phyloP scores from a whole-genome alignment of 306 rosid genomes.

The Clitoria ternatea region DNA sequence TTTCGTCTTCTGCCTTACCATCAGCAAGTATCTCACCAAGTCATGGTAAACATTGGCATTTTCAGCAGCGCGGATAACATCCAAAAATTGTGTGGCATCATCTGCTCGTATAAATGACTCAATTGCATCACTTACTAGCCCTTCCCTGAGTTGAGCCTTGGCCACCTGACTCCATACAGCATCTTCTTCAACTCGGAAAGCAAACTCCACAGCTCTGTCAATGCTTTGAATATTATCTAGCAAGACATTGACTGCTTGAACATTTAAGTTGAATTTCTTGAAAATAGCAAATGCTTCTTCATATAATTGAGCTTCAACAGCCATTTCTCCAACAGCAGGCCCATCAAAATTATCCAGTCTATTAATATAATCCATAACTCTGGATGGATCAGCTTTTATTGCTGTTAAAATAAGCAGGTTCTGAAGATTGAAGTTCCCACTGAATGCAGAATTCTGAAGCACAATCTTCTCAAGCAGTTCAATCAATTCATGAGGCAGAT shows the following conservation, averaged over 20 bases:
- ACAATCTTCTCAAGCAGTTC: slow-evolving; percentile 99
- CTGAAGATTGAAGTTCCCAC: slow-evolving; percentile 98
- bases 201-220: slow-evolving; percentile 97
- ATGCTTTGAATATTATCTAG: slow-evolving; percentile 82
- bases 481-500: slow-evolving; percentile 94
- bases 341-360: slow-evolving; percentile 98
- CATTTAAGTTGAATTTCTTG: slow-evolving; percentile 98
- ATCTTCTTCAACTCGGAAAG: slow-evolving; percentile 98
- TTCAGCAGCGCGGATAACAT: slow-evolving; percentile 87
- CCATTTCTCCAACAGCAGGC: slow-evolving; percentile 97
- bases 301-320: slow-evolving; percentile 86
- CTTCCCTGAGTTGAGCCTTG: slow-evolving; percentile 96
- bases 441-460: slow-evolving; percentile 98
- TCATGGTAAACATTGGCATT: slow-evolving; percentile 80
- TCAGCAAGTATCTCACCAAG: slow-evolving; percentile 89
- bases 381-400: slow-evolving; percentile 94
- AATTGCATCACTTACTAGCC: slow-evolving; percentile 95
- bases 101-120: slow-evolving; percentile 98
- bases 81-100: slow-evolving; percentile 90
- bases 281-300: slow-evolving; percentile 96
- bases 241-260: slow-evolving; percentile 94
- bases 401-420: slow-evolving; percentile 95
- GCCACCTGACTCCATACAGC: slow-evolving; percentile 99
- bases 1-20: slow-evolving; percentile 93
- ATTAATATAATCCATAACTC: slow-evolving; percentile 96